These are phyloP conservation scores for Ogataea polymorpha DNA, from an alignment of 805 yeast genomes.

Conservation along the genomic window DNA sequence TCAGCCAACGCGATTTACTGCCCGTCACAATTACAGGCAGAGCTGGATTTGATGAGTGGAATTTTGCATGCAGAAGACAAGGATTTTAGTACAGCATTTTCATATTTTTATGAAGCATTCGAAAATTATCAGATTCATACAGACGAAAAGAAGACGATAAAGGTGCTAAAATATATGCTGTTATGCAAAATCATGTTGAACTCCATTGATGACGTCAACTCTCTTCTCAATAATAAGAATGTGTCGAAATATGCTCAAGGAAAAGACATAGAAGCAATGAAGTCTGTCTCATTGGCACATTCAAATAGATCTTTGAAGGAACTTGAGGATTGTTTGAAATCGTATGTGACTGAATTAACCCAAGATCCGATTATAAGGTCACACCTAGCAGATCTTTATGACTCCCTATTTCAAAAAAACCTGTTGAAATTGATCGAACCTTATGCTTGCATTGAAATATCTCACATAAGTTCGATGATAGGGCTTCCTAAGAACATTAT, in stretches of 20 bases:
- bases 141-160: slow-evolving; percentile 44
- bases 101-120: slow-evolving; percentile 92
- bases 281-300: slow-evolving; percentile 86
- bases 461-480: slow-evolving; percentile 81
- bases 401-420: slow-evolving; percentile 88
- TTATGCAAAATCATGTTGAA: slow-evolving; percentile 92
- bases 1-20: slow-evolving; percentile 96
- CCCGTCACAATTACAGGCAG: slow-evolving; percentile 92
- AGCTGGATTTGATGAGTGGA: slow-evolving; percentile 92
- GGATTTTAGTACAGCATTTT: slow-evolving; percentile 93
- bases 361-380: slow-evolving; percentile 85
- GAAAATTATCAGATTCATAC: slow-evolving; percentile 70
- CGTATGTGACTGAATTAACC: slow-evolving; percentile 71
- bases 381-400: slow-evolving; percentile 90
- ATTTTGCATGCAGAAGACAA: slow-evolving; percentile 94
- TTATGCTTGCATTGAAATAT: slow-evolving; percentile 90
- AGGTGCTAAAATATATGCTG: slow-evolving; percentile 87
- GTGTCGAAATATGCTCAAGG: slow-evolving; percentile 45
- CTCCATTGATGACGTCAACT: slow-evolving; percentile 78
- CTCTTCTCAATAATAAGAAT: slow-evolving; percentile 69
- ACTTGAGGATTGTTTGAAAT: slow-evolving; percentile 76
- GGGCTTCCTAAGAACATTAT: slow-evolving; percentile 86
- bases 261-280: slow-evolving; percentile 92
- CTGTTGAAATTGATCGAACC: slow-evolving; percentile 94
- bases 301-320: slow-evolving; percentile 86